A percentile compares a stretch with the other conserved stretches of the same genome.
phyloP scores from a whole-genome alignment of 2,329 filamentous ascomycete species.

The Fusarium sp. region DNA sequence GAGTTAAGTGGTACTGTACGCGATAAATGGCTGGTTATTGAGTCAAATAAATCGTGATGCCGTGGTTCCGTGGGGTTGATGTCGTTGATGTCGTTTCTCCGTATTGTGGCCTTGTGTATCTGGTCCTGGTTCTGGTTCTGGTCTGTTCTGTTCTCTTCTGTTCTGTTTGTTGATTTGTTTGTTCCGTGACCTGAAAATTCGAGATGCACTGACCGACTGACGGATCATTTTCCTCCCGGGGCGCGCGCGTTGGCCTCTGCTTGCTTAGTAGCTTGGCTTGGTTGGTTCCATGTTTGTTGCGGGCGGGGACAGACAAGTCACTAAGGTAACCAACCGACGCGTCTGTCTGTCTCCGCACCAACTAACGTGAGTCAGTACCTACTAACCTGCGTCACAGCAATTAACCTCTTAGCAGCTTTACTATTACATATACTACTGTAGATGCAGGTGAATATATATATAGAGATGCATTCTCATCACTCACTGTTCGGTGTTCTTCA shows the following conservation, averaged over 20 bases:
- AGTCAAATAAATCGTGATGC: background rate
- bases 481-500: too few species aligned
- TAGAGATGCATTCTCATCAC: too few species aligned
- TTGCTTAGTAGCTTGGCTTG: too few species aligned
- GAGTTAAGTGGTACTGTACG: background rate
- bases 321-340: too few species aligned
- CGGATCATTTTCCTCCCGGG: constrained; percentile 37
- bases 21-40: background rate
- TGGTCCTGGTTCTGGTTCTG: too few species aligned
- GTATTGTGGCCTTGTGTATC: background rate
- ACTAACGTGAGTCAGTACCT: too few species aligned
- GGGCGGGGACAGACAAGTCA: constrained; percentile 37
- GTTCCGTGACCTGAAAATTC: constrained; percentile 34
- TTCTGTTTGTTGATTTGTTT: constrained; percentile 11
- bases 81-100: background rate
- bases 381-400: too few species aligned
- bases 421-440: too few species aligned
- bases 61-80: background rate
- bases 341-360: constrained; percentile 5
- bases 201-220: constrained; percentile 19
- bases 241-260: constrained; percentile 12
- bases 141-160: background rate
- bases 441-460: too few species aligned
- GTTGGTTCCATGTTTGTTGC: constrained; percentile 28
- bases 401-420: background rate